phyloP scores from a whole-genome alignment of 2,329 filamentous ascomycete genomes.

The Hymenoscyphus repandus region DNA sequence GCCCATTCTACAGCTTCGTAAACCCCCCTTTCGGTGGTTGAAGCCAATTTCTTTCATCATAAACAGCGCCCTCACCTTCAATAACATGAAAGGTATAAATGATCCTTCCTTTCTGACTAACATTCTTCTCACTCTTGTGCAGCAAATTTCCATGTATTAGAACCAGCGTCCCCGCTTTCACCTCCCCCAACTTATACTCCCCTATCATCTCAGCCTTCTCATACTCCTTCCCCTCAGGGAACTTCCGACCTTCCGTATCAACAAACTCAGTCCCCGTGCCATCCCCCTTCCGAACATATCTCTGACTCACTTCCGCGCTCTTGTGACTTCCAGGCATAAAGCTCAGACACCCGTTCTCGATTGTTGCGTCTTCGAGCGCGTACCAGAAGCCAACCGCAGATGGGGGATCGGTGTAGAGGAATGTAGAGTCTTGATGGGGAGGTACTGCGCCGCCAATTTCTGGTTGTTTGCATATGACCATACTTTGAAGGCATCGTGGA shows the following conservation, averaged over 20 bases:
- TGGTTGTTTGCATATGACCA: conserved; percentile 98
- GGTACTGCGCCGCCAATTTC: conserved; percentile 91
- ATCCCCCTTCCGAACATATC: conserved; percentile 65
- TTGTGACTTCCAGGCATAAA: conserved; percentile 81
- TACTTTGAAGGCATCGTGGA: conserved; percentile 72
- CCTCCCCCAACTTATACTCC: conserved; percentile 74
- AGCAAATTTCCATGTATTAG: conserved; percentile 93
- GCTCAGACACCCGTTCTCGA: conserved; percentile 80
- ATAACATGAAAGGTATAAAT: conserved; percentile 99
- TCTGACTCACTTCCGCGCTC: conserved; percentile 61
- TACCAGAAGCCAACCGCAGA: conserved; percentile 96
- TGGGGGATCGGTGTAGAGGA: conserved; percentile 84
- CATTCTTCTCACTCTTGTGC: conserved; percentile 94
- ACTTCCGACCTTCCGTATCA: conserved; percentile 59
- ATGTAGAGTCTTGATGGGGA: conserved; percentile 87
- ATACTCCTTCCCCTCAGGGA: conserved; percentile 51
- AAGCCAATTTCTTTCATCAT: conserved; percentile 89
- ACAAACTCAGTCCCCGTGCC: conserved; percentile 62
- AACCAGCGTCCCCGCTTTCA: conserved; percentile 85
- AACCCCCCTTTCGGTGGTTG: conserved; percentile 80
- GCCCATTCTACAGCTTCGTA: conserved; percentile 35
- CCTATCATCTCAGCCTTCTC: conserved; percentile 41
- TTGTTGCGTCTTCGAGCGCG: conserved; percentile 85
- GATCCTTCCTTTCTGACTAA: conserved; percentile 77
- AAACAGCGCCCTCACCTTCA: conserved; percentile 67